These are phyloP conservation scores for Chlorella sp. DNA, from an alignment of 139 green algal genomes.

Conservation along the genomic window DNA sequence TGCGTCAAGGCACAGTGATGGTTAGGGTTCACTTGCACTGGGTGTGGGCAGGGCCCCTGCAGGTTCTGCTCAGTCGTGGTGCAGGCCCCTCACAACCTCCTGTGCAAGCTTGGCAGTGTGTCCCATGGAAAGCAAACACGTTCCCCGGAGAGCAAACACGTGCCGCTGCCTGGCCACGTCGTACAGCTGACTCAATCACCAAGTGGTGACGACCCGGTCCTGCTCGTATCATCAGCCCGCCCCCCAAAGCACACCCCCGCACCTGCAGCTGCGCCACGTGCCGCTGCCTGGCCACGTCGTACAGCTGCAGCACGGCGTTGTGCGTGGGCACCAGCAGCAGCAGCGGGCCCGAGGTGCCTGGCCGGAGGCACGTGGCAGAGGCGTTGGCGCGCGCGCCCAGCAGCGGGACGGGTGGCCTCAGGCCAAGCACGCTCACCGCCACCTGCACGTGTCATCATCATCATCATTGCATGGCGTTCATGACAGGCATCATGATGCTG, in stretches of 20 bases:
- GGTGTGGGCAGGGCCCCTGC: too few relatives aligned
- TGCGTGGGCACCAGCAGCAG: slow-evolving; percentile 51
- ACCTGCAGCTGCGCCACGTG: slow-evolving; percentile 57
- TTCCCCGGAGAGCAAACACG: neutral
- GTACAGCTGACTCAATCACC: neutral
- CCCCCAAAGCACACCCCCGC: neutral
- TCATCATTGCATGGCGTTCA: too few relatives aligned
- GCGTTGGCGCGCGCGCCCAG: slow-evolving; percentile 8
- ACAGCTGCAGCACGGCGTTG: slow-evolving; percentile 61
- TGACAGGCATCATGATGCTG: too few relatives aligned
- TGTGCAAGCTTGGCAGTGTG: too few relatives aligned
- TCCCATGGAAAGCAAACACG: neutral
- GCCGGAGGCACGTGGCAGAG: slow-evolving; percentile 18
- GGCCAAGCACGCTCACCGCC: slow-evolving; percentile 39
- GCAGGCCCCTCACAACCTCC: too few relatives aligned
- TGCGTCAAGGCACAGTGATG: neutral
- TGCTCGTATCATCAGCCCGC: neutral
- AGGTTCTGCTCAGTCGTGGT: too few relatives aligned
- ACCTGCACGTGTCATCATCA: slow-evolving; percentile 31
- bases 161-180: neutral
- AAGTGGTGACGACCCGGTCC: neutral
- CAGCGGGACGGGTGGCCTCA: slow-evolving; percentile 29
- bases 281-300: slow-evolving; percentile 40
- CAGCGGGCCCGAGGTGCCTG: slow-evolving; percentile 31
- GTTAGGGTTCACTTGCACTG: too few relatives aligned